Conservation (phyloP, 2,329 filamentous ascomycete species). For the Mollisia scopiformis region DNA sequence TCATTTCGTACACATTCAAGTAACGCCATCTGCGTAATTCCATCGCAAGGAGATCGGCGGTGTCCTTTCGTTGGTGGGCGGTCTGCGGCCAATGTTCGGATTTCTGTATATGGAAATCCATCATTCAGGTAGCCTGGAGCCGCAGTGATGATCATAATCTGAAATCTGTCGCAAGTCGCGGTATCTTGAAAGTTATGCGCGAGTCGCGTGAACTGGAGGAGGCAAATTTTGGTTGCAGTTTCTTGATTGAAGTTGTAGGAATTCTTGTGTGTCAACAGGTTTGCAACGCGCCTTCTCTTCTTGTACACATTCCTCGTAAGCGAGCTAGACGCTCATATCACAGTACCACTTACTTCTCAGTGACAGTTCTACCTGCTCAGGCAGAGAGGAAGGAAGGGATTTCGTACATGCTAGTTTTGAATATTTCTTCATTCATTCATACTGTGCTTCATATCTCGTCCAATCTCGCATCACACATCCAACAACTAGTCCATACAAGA, state of each 20-base stretch:
- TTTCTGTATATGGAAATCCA: neutral
- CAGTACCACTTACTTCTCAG: neutral
- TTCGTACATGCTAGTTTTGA: no score
- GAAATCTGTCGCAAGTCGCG: neutral
- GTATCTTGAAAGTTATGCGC: neutral
- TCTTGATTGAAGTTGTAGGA: no score
- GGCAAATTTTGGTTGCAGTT: neutral
- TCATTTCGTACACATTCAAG: neutral
- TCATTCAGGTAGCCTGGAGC: neutral
- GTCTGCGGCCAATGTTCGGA: neutral
- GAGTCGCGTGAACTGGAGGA: neutral
- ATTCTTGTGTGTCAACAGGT: neutral
- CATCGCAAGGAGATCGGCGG: neutral
- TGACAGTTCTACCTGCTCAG: no score
- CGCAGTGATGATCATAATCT: neutral
- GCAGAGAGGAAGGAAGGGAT: no score
- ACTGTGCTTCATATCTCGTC: no score
- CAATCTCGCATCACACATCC: no score
- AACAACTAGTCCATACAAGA: no score
- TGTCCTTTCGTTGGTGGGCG: neutral
- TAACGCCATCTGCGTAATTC: neutral
- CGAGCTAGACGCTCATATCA: neutral
- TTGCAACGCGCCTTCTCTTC: neutral
- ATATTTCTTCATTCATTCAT: no score
- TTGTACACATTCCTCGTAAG: neutral